Evolutionary conservation across 2,329 filamentous ascomycete genomes (phyloP), one percentile per base, ranked within the genome.

Genomic region (Colletotrichum agaves): DNA sequence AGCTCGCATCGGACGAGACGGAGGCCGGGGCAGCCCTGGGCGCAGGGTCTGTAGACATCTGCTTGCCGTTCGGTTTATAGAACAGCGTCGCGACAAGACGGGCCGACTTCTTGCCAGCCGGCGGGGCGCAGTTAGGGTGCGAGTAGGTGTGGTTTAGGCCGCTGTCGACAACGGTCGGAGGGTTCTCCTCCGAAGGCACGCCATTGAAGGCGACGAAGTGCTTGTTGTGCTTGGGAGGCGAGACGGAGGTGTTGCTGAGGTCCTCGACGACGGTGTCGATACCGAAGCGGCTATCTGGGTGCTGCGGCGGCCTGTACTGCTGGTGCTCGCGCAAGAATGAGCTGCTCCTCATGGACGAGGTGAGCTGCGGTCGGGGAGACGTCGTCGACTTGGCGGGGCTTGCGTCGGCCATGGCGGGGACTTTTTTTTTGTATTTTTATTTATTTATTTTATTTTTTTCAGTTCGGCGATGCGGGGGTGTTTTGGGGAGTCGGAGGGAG

Each of bases 261-360:
- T 87, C 85, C 75, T 90, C 88, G 58, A 90, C 84, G 15, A 90
- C 87, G 50, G 87, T 88, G 74, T 91, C 88, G 72, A 90, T 90
- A 69, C 87, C 88, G 70, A 88, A 87, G 75, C 86, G 83, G 65
- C 80, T 81, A 31, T 89, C 87, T 52, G 84, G 81, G 69, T 82
- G 82, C 67, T 80, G 78, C 11, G 87, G 86, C 33, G 86, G 85
- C 55, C 88, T 86, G 71, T 88, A 89, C 74, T 90, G 87, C 76
- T 90, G 87, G 73, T 90, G 86, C 71, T 90, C 88, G 75, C 84
- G 83, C 63, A 90, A 80, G 74, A 87, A 90, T 13, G 87, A 90
- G 76, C 84, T 86, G 79, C 85, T 88, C 74, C 88, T 84, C 84
- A 85, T 86, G 60, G 79, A 77, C 61, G 79, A 79, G 53, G 79